Evolutionary conservation across 2,329 filamentous ascomycete species (phyloP), one percentile per base, ranked within the genome.

Genomic region (Dactylellina cionopaga): DNA sequence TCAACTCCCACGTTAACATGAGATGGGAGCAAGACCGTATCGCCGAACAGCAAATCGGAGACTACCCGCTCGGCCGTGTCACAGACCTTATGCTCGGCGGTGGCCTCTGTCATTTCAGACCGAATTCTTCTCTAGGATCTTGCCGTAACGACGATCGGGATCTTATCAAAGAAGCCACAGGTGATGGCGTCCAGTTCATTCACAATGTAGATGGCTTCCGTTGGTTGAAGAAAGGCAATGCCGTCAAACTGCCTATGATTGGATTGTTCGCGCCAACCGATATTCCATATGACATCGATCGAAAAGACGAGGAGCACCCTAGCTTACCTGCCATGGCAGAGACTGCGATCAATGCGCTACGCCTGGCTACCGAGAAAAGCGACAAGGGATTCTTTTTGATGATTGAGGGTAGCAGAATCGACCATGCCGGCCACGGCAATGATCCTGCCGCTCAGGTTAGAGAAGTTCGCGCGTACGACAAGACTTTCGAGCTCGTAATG

Each of bases 331-430:
- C 97, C 81, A 98, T 97, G 92, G 88, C 94, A 6, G 85, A 86
- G 76, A 92, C 91, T 13, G 94, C 95, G 0, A 83, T 99, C 74
- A 87, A 85, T 11, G 88, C 91, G 0, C 86, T 99, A 22, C 90
- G 90, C 74, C 88, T 88, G 69, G 95, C 93, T 0, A 97, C 95
- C 0, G 84, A 87, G 78, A 84, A 93, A 78, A 92, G 87, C 74
- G 92, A 98, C 41, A 88, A 96, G 80, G 95, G 95, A 3, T 99
- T 98, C 84, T 99, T 99, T 82, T 84, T 99, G 77, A 96, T 99
- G 94, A 96, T 99, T 73, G 95, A 99, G 81, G 95, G 93, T 3
- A 96, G 92, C 77, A 86, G 95, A 41, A 98, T 99, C 77, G 95
- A 99, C 78, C 95, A 99, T 79, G 94, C 95, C 2, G 95, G 92